Conservation (phyloP, 768 basidiomycete species). For the Galerina marginata region DNA sequence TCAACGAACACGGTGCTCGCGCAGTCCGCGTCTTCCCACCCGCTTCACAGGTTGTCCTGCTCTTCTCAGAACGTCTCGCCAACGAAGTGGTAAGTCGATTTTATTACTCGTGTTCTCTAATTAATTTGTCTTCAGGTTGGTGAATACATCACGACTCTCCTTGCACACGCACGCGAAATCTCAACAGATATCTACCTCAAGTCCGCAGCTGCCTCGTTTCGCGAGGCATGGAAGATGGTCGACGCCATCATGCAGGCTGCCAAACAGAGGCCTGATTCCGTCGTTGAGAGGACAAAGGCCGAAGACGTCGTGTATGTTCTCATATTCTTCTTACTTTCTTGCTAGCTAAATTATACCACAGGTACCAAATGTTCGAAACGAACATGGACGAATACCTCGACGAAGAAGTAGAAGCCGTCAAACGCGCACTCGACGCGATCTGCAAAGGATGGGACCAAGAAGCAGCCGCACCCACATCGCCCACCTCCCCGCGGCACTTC, state of each 20-base stretch:
- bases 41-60: conserved; percentile 73
- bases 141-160: conserved; percentile 83
- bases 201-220: conserved; percentile 88
- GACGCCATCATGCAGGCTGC: conserved; percentile 72
- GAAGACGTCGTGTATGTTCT: conserved; percentile 83
- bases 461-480: not conserved
- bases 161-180: conserved; percentile 78
- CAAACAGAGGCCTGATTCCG: conserved; percentile 39
- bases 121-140: conserved; percentile 57
- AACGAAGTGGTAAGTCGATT: conserved; percentile 72
- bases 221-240: conserved; percentile 86
- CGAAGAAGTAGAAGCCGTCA: conserved; percentile 87
- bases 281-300: conserved; percentile 55
- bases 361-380: conserved; percentile 92
- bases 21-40: conserved; percentile 90
- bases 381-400: conserved; percentile 99
- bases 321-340: not conserved
- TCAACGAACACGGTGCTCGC: conserved; percentile 76
- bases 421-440: conserved; percentile 71
- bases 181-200: conserved; percentile 76
- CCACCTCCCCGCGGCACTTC: conserved; percentile 56
- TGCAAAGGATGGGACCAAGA: conserved; percentile 79
- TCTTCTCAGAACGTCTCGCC: conserved; percentile 85
- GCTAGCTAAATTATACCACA: conserved; percentile 28
- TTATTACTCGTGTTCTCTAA: not conserved